Conservation (phyloP, 2,329 filamentous ascomycete species). For the Epichloe glyceriae region DNA sequence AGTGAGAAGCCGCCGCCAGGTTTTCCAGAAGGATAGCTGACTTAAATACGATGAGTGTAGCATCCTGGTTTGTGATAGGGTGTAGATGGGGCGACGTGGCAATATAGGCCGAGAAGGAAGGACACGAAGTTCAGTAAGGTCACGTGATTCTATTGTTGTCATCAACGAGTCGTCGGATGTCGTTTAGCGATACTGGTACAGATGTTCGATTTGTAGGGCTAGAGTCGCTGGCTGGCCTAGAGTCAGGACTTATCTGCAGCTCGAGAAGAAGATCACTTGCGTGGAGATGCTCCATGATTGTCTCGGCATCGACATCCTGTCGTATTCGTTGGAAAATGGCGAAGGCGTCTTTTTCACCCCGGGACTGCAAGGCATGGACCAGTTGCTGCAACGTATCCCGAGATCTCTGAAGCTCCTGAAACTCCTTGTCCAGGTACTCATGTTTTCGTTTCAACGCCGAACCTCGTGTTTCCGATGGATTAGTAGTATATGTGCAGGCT, state of each 20-base stretch:
- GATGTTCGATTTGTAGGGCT: too few relatives aligned
- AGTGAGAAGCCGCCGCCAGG: too few relatives aligned
- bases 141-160: too few relatives aligned
- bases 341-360: not conserved
- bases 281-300: not conserved
- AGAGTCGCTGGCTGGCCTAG: not conserved
- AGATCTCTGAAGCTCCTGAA: not conserved
- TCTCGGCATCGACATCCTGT: not conserved
- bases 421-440: not conserved
- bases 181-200: too few relatives aligned
- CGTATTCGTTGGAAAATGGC: not conserved
- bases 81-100: too few relatives aligned
- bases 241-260: not conserved
- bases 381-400: not conserved
- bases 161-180: too few relatives aligned
- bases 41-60: too few relatives aligned
- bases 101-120: too few relatives aligned
- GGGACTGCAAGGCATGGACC: not conserved
- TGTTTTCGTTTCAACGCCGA: not conserved
- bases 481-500: not conserved
- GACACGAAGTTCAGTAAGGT: too few relatives aligned
- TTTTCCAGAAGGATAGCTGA: too few relatives aligned
- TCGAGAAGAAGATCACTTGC: constrained; percentile 1
- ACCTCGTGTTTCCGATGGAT: not conserved
- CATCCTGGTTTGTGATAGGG: too few relatives aligned